Percentiles rank a stretch among this genome's conserved stretches.
phyloP scores from a whole-genome alignment of 2,329 filamentous ascomycete genomes.

The Pseudofabraea citricarpa region DNA sequence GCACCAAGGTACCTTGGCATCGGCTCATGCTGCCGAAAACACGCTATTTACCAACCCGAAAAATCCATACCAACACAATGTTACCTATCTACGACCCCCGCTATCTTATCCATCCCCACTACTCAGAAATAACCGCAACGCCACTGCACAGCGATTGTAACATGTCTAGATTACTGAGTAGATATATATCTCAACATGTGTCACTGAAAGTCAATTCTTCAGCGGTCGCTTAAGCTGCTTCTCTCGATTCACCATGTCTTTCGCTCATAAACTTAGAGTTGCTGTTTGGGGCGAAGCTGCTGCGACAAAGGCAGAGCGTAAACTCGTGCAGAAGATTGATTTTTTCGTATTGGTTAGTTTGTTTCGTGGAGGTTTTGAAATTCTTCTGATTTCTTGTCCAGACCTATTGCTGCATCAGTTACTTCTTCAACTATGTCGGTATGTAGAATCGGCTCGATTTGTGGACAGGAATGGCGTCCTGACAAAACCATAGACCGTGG shows the following conservation, averaged over 20 bases:
- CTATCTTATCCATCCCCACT: no score
- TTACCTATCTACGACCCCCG: no score
- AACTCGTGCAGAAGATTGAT: neutral
- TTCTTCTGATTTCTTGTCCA: neutral
- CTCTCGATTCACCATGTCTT: neutral
- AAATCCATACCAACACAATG: no score
- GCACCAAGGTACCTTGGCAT: no score
- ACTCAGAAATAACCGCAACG: no score
- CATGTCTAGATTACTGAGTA: no score
- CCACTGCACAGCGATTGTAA: no score
- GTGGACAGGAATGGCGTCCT: neutral
- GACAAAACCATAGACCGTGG: neutral
- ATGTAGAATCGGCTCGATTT: neutral
- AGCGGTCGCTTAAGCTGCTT: no score
- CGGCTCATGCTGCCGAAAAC: no score
- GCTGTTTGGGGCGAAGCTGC: neutral
- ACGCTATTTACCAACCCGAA: no score
- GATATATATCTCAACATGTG: no score
- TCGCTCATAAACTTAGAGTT: neutral
- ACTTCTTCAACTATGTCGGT: slow-evolving; percentile 1
- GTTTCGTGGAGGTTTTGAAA: neutral
- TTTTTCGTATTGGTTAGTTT: neutral
- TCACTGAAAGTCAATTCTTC: no score
- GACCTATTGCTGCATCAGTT: neutral
- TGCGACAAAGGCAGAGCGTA: neutral